Conservation (phyloP, 1,284 basidiomycete species). For the Ceratobasidium papillatum region DNA sequence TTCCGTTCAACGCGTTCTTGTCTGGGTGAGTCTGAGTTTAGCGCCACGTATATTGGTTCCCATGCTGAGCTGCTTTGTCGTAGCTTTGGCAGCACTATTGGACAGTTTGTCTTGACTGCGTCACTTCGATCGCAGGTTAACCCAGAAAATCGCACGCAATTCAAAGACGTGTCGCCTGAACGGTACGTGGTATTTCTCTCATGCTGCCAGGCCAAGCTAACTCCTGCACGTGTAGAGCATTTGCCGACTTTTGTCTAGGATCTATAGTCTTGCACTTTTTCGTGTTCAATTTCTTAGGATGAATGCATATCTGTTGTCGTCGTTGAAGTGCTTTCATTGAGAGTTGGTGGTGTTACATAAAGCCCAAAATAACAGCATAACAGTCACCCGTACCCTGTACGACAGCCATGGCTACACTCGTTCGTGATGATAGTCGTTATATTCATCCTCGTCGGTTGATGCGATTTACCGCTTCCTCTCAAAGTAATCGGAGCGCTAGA, state of each 20-base stretch:
- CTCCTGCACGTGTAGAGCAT: constrained; percentile 69
- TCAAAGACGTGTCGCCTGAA: constrained; percentile 93
- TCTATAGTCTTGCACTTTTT: constrained; percentile 98
- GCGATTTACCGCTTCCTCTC: constrained; percentile 60
- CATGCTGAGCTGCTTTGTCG: neutral
- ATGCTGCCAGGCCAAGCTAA: constrained; percentile 9
- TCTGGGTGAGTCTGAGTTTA: constrained; percentile 69
- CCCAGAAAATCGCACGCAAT: constrained; percentile 79
- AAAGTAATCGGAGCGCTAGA: constrained; percentile 75
- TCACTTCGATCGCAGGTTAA: constrained; percentile 93
- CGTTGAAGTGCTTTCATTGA: constrained; percentile 15
- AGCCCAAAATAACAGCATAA: constrained; percentile 1
- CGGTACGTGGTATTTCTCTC: constrained; percentile 65
- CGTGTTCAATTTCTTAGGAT: constrained; percentile 95
- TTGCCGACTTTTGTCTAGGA: constrained; percentile 94
- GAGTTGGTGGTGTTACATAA: constrained; percentile 27
- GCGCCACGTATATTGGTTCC: neutral
- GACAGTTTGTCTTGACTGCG: constrained; percentile 95
- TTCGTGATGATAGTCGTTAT: neutral
- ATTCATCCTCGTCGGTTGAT: neutral
- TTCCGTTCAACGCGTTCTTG: constrained; percentile 96
- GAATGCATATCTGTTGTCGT: constrained; percentile 45
- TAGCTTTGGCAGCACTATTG: constrained; percentile 92
- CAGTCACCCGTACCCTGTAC: constrained; percentile 14
- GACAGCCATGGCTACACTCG: neutral